phyloP scores from a whole-genome alignment of 768 basidiomycete genomes.

The Lactarius sanguifluus region DNA sequence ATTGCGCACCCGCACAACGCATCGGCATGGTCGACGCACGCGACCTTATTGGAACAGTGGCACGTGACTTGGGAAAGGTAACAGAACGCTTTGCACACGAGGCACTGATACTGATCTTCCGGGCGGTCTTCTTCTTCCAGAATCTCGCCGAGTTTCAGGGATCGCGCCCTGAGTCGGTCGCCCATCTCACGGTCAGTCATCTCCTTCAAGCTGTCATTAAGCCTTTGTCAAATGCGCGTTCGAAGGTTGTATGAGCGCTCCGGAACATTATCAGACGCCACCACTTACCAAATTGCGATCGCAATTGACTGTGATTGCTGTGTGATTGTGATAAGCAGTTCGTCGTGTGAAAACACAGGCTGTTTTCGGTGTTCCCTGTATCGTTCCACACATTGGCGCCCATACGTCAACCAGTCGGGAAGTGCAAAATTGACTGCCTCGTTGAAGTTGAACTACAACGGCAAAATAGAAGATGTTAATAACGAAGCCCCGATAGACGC shows the following conservation, averaged over 20 bases:
- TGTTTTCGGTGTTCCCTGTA: conserved; percentile 90
- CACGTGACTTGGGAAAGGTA: conserved; percentile 93
- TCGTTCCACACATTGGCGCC: conserved; percentile 82
- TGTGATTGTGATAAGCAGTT: conserved; percentile 96
- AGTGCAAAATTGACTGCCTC: conserved; percentile 99
- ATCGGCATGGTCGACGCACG: conserved; percentile 83
- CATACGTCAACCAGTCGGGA: conserved; percentile 90
- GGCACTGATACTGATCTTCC: conserved; percentile 96
- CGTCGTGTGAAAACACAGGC: conserved; percentile 98
- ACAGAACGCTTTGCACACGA: conserved; percentile 89
- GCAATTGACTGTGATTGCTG: conserved; percentile 90
- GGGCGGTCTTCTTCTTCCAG: conserved; percentile 77
- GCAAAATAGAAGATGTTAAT: conserved; percentile 18
- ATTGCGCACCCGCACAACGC: conserved; percentile 68
- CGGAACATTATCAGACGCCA: conserved; percentile 24
- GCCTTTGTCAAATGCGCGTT: conserved; percentile 48
- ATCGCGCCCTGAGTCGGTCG: conserved; percentile 62
- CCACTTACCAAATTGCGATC: conserved; percentile 84
- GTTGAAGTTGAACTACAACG: conserved; percentile 87
- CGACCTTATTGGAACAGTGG: conserved; percentile 71
- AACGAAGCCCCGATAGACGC: conserved; percentile 18
- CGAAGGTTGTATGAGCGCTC: conserved; percentile 13
- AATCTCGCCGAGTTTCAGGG: conserved; percentile 59
- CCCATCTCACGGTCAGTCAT: conserved; percentile 85
- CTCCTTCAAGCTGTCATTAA: conserved; percentile 77